Conservation (phyloP, 768 basidiomycete genomes). For the Leccinum olivaceopallidum region DNA sequence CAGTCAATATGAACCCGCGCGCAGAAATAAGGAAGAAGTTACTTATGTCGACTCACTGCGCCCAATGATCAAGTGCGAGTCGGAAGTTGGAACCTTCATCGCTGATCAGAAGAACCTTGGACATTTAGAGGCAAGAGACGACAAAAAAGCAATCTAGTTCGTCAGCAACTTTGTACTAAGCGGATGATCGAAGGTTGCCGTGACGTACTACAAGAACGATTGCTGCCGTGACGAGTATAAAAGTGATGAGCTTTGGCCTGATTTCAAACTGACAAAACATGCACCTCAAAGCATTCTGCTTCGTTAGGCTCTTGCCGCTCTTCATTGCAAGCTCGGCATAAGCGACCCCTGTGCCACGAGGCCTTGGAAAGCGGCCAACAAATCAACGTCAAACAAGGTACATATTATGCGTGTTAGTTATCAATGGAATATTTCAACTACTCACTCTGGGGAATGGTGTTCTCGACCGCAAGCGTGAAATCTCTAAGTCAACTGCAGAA, state of each 20-base stretch:
- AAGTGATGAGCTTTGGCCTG: neutral
- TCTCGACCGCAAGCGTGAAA: too few relatives aligned
- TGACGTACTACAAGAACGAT: neutral
- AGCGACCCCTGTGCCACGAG: neutral
- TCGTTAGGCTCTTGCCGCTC: neutral
- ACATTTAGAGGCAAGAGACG: neutral
- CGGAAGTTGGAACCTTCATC: neutral
- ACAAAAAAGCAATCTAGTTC: too few relatives aligned
- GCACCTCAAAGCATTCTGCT: neutral
- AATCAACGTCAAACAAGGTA: neutral
- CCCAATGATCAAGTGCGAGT: too few relatives aligned
- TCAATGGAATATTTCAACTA: too few relatives aligned
- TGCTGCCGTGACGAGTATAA: neutral
- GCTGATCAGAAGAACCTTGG: too few relatives aligned
- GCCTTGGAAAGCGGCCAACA: neutral
- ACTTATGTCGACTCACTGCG: too few relatives aligned
- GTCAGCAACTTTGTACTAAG: too few relatives aligned
- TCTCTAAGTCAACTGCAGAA: too few relatives aligned
- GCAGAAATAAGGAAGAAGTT: too few relatives aligned
- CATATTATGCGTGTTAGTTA: neutral
- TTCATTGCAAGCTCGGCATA: constrained; percentile 1
- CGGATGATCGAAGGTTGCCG: neutral
- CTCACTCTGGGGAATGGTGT: too few relatives aligned
- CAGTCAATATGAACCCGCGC: too few relatives aligned
- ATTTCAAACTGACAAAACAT: neutral